Evolutionary conservation across 176 grass and related monocot species (phyloP).

Genomic region (Aegilops bicornis): DNA sequence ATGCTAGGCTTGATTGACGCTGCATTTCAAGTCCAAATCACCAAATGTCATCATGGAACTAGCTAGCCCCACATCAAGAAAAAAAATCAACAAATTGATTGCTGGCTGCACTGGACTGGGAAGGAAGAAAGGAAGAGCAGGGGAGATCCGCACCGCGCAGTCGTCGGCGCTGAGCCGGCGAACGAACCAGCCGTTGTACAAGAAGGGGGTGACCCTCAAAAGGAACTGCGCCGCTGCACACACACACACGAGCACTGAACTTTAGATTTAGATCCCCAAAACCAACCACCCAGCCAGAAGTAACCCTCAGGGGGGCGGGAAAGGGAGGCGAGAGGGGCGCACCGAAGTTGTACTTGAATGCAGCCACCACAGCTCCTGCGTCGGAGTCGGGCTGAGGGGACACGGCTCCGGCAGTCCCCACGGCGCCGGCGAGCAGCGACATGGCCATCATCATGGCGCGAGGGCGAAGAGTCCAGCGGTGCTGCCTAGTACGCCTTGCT

Average conservation of each 20-base stretch:
- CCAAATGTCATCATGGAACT: not conserved
- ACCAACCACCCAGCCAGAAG: not conserved
- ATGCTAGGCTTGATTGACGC: not conserved
- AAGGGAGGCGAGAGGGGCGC: not conserved
- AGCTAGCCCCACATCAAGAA: not conserved
- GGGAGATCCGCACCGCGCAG: constrained; percentile 54
- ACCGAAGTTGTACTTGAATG: constrained; percentile 93
- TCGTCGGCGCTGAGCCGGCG: constrained; percentile 68
- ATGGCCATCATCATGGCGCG: not conserved
- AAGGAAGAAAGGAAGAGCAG: not conserved
- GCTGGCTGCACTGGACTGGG: not conserved
- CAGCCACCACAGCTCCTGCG: constrained; percentile 49
- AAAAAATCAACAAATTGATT: not conserved
- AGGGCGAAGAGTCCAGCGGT: too few species aligned
- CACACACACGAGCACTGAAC: not conserved
- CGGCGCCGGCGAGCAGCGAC: constrained; percentile 8
- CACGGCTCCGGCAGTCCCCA: not conserved
- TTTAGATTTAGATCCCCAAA: not conserved
- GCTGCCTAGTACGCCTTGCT: too few species aligned
- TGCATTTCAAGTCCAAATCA: not conserved
- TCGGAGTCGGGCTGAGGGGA: not conserved
- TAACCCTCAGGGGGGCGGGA: not conserved
- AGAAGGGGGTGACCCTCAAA: constrained; percentile 61
- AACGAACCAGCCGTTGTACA: constrained; percentile 91
- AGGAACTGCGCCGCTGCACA: constrained; percentile 77